Conservation (phyloP, 495 filamentous ascomycete species). For the Polyplosphaeria fusca region DNA sequence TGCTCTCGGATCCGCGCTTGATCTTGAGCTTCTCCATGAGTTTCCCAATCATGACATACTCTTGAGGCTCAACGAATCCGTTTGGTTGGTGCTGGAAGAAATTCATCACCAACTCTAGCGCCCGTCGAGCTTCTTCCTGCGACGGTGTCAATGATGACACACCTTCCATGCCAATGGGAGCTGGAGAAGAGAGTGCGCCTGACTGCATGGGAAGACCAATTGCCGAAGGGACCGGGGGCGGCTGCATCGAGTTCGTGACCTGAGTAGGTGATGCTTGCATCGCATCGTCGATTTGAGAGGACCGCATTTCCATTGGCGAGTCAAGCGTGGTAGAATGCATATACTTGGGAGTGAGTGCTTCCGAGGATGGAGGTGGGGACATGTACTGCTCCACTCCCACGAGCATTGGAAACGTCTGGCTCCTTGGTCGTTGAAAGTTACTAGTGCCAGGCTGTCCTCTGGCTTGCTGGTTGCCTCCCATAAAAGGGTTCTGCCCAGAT, state of each 20-base stretch:
- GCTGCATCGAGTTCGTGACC: conserved; percentile 50
- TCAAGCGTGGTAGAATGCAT: conserved; percentile 61
- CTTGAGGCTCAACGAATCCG: conserved; percentile 71
- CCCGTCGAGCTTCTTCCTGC: conserved; percentile 82
- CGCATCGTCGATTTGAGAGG: conserved; percentile 53
- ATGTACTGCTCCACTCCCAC: conserved; percentile 63
- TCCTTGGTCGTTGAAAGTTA: conserved; percentile 72
- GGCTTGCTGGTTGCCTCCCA: conserved; percentile 62
- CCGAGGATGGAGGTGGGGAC: conserved; percentile 58
- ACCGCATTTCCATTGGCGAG: conserved; percentile 60
- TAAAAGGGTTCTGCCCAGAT: conserved; percentile 60
- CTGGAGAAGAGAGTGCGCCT: conserved; percentile 1
- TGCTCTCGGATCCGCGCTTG: conserved; percentile 46
- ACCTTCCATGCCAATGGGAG: conserved; percentile 33
- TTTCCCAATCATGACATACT: conserved; percentile 78
- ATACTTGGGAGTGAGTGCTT: conserved; percentile 65
- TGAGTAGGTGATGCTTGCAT: conserved; percentile 45
- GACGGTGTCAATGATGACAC: conserved; percentile 51
- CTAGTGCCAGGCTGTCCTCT: conserved; percentile 55
- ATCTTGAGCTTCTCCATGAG: conserved; percentile 85
- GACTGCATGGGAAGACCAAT: conserved; percentile 16
- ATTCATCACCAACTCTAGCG: conserved; percentile 78
- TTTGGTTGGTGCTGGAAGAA: conserved; percentile 76
- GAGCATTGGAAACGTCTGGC: conserved; percentile 83
- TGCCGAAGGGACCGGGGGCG: conserved; percentile 39